Evolutionary conservation across 306 rosid genomes (phyloP).

Genomic region (Begonia peltatifolia): DNA sequence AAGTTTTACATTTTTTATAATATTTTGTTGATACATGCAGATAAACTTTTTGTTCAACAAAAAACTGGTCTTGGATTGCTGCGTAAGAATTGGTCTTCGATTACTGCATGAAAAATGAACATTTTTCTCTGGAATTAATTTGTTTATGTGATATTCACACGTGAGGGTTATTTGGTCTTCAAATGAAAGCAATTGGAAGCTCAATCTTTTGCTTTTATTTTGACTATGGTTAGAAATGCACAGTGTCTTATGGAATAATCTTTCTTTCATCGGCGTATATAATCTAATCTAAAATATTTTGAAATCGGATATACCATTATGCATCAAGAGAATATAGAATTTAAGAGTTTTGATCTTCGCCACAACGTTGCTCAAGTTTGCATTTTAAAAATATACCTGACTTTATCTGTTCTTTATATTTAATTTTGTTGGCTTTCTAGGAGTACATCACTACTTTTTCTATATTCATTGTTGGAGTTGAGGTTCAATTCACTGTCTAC

Average conservation of each 20-base stretch:
- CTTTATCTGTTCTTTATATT: constrained; percentile 6
- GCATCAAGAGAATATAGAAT: constrained; percentile 83
- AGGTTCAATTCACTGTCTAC: too few species aligned
- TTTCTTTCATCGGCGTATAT: neutral
- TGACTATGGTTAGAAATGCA: neutral
- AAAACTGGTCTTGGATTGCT: constrained; percentile 27
- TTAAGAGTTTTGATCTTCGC: constrained; percentile 57
- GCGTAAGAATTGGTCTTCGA: constrained; percentile 10
- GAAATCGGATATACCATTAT: constrained; percentile 58
- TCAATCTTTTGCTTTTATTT: constrained; percentile 4
- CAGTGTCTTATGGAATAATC: neutral
- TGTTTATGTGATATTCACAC: constrained; percentile 10
- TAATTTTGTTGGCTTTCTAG: too few species aligned
- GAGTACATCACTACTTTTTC: too few species aligned
- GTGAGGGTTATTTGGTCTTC: constrained; percentile 5
- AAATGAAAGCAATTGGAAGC: constrained; percentile 1
- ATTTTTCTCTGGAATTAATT: constrained; percentile 9
- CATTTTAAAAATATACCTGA: constrained; percentile 53
- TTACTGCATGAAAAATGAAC: constrained; percentile 12
- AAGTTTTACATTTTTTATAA: constrained; percentile 22
- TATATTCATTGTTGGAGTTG: too few species aligned
- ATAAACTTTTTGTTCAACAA: constrained; percentile 8
- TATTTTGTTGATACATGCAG: constrained; percentile 16
- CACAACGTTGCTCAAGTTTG: constrained; percentile 90
- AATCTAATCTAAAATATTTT: neutral